Percentiles rank a stretch among this genome's conserved stretches.
Conservation (phyloP, 441 rosid genomes). For the Gossypium lobatum region DNA sequence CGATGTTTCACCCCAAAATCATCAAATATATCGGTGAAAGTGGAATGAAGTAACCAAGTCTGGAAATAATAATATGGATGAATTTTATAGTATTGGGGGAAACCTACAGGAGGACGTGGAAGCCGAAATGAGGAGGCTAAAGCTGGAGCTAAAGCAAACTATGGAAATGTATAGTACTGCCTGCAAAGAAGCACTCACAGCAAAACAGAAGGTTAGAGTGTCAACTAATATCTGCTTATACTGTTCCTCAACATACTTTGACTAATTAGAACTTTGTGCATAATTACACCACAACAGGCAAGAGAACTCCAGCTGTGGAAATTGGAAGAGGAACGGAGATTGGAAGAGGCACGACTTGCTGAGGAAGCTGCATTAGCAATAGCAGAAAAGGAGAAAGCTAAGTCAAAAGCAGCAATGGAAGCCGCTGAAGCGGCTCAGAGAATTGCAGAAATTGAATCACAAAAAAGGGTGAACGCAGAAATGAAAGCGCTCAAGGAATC, state of each 20-base stretch:
- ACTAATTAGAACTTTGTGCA: neutral
- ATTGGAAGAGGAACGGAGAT: constrained; percentile 62
- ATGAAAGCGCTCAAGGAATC: constrained; percentile 69
- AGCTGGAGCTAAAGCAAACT: constrained; percentile 84
- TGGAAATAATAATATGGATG: neutral
- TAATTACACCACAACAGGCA: constrained; percentile 45
- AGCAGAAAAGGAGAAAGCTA: constrained; percentile 79
- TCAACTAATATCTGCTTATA: neutral
- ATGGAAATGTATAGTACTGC: constrained; percentile 94
- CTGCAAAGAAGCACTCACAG: constrained; percentile 92
- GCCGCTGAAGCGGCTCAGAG: constrained; percentile 88
- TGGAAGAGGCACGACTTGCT: constrained; percentile 68
- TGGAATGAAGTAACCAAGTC: neutral
- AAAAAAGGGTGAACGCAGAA: constrained; percentile 62
- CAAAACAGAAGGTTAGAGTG: constrained; percentile 60
- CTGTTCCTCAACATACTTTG: neutral
- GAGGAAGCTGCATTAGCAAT: constrained; percentile 81
- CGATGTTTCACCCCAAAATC: neutral
- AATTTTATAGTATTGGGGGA: neutral
- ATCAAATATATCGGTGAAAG: neutral
- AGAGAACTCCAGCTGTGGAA: constrained; percentile 79
- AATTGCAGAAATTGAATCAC: constrained; percentile 74
- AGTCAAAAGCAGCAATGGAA: constrained; percentile 73
- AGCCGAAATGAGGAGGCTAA: constrained; percentile 94
- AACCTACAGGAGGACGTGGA: constrained; percentile 68